Evolutionary conservation across 1,284 basidiomycete genomes (phyloP), one percentile per base, ranked within the genome.

Genomic region (Heterobasidion irregulare): DNA sequence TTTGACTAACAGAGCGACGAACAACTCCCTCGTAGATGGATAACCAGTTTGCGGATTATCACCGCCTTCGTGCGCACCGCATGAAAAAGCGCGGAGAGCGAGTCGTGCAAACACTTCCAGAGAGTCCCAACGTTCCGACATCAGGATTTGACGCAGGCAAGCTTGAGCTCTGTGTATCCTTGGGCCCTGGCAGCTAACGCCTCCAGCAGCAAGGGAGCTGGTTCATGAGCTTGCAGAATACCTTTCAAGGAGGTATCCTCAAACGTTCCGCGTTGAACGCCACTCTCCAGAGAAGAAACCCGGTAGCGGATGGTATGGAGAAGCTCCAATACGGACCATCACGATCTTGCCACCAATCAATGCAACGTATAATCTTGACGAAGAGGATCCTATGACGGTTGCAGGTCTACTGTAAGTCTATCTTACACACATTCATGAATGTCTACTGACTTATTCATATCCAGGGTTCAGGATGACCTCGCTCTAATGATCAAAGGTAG

Each of bases 401-500:
- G 72, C 82, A 33, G 79, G 77, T 12, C 64, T 79, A 53, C 61
- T 84, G 83, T 83, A 58, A 12, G 53, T 43, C 18, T 46, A 44
- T 38, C 6, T 44, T 47, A 10, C n/a, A 13, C 46, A 15, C 26
- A n/a, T 47, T 10, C 6, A 6, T 41, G 2, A 7, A 12, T 10
- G 38, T 41, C 38, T 12, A n/a, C 6, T 41, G 4, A 15, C 9
- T 47, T 47, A 10, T 6, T 10, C 12, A 13, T 47, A 10, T 47
- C 46, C 32, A 78, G 80, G 36, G 69, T 81, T 5, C 86, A 89
- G 61, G 89, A 92, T 58, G 89, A 92, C 63, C 72, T 90, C 46
- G 86, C 86, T 10, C 64, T 92, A 10, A 86, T 92, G 86, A 70
- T 89, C 34, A 84, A 89, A 77, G 87, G 46, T 47, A 26, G 12